Evolutionary conservation across 345 rosid species (phyloP), one percentile per base, ranked within the genome.

Genomic region (Gossypioides kirkii): DNA sequence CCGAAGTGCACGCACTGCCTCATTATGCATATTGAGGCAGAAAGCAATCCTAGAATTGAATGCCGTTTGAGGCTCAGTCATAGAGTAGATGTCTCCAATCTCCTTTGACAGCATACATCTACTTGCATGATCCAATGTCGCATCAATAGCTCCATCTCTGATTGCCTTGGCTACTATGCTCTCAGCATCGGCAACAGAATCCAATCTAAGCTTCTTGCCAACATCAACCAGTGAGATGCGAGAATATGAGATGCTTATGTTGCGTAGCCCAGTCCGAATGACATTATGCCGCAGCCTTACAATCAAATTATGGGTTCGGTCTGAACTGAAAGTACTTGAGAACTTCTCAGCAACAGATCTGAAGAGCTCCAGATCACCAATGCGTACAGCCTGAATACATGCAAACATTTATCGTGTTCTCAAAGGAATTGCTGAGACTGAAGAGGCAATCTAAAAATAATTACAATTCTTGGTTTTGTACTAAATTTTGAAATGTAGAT

Each of bases 361-460:
- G 23, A 86, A 86, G 73, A 86, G 87, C 82, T 84, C 90, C 78
- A 86, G 74, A 69, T 86, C 90, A 17, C 90, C 90, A 56, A 86
- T 81, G 43, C 87, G 76, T 17, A 86, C 90, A 72, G 87, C 87
- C 90, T 86, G 90, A 41, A 72, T 8, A 23, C 9, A 58, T 2
- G n/a, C 4, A 49, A 13, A 49, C 49, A 72, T 26, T 17, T 6
- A n/a, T 16, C 5, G 0, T 36, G 11, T 17, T 45, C 49, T 61
- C 18, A 61, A 50, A 61, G 14, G 32, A 10, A 73, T 61, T n/a
- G 17, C 58, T 45, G 18, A 42, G 8, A 60, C 45, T 20, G 23
- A 59, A 61, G 38, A 73, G 38, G 52, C n/a, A 22, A 55, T 62
- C n/a, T 23, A 10, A 53, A 41, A 42, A 47, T 42, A 9, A 50